Conservation (phyloP, 768 basidiomycete species). For the Cyathus striatus region DNA sequence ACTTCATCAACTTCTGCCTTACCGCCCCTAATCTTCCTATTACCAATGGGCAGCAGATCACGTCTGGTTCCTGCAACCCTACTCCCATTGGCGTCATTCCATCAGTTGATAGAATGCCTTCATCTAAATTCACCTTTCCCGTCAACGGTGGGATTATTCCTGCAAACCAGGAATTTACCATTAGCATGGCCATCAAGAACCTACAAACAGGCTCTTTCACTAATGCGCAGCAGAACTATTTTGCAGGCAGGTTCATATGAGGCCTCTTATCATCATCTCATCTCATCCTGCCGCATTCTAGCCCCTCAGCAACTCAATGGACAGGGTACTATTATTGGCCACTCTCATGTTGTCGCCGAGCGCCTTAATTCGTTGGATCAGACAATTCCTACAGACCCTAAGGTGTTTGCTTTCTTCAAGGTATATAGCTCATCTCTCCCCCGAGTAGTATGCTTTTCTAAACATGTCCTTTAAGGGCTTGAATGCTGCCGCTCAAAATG, state of each 20-base stretch:
- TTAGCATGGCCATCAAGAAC: slow-evolving; percentile 35
- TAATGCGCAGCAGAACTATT: slow-evolving; percentile 42
- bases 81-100: slow-evolving; percentile 50
- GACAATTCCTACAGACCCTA: slow-evolving; percentile 39
- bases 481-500: slow-evolving; percentile 38
- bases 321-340: slow-evolving; percentile 42
- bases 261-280: too few relatives aligned
- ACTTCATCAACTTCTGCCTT: slow-evolving; percentile 53
- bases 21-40: slow-evolving; percentile 35
- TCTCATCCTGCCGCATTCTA: too few relatives aligned
- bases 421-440: slow-evolving; percentile 8
- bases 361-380: slow-evolving; percentile 29
- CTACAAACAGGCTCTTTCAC: slow-evolving; percentile 45
- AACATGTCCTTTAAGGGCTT: slow-evolving; percentile 21
- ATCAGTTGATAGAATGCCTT: slow-evolving; percentile 35
- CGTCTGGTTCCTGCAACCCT: slow-evolving; percentile 49
- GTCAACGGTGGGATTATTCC: slow-evolving; percentile 34
- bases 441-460: neutral
- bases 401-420: slow-evolving; percentile 50
- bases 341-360: slow-evolving; percentile 53
- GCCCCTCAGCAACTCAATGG: slow-evolving; percentile 47
- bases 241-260: too few relatives aligned
- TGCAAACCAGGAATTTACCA: slow-evolving; percentile 39
- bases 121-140: slow-evolving; percentile 37
- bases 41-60: slow-evolving; percentile 47